Evolutionary conservation across 225 moss, liverwort and hornwort species (phyloP), one percentile per base, ranked within the genome.

Genomic region (Sphagnum tenellum): DNA sequence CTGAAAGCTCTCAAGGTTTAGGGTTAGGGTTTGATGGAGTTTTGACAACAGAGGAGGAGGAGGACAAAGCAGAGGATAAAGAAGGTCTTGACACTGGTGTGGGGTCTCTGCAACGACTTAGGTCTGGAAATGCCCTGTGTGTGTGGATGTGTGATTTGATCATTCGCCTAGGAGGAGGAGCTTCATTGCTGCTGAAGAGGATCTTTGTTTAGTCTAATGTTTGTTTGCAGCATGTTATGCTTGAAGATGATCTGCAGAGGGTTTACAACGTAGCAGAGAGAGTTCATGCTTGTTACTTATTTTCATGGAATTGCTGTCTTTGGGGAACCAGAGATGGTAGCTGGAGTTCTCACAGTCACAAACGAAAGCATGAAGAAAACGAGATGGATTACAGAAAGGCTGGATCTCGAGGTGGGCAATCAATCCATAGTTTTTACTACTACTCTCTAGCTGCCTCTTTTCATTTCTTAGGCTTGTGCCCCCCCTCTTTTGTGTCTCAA

Each of bases 311-410:
- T 13, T 58, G 58, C 5, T 65, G 44, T 55, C 44, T 47, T 14
- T 66, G 44, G n/a, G 5, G 55, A 53, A 70, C 62, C 64, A 67
- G 55, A 71, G 76, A 66, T 57, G 63, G 29, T 29, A 29, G 29
- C 29, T 29, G 29, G 29, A 29, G 29, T 29, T 29, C 29, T 29
- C 29, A 64, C 52, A 70, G 69, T 64, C 84, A 73, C 57, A 94
- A 94, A 78, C 84, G 90, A 62, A 89, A 80, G 72, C 82, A 86
- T 58, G 88, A 69, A 67, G 74, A 84, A 64, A 67, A 75, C 13
- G 75, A 74, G 29, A 29, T 29, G 3, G 83, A 60, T 45, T 50
- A 5, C 0, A 57, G 49, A 60, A 51, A 51, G 29, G 60, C 80
- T 63, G 66, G 61, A 66, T 62, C 67, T 66, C 71, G 75, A 73